phyloP scores from a whole-genome alignment of 805 yeast genomes.

The Priceomyces haplophilus region DNA sequence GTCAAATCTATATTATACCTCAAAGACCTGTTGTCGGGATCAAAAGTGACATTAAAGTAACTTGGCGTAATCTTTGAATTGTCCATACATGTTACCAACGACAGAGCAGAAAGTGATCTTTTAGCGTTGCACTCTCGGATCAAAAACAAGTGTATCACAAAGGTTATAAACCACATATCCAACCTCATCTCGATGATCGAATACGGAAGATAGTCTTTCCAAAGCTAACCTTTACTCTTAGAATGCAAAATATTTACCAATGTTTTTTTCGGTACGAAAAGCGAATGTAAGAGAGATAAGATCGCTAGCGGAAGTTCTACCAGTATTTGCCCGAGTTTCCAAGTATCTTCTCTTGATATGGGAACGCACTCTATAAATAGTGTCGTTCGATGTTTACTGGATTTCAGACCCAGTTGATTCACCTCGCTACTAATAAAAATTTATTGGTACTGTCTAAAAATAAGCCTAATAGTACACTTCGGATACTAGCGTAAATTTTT shows the following conservation, averaged over 20 bases:
- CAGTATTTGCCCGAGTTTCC: neutral
- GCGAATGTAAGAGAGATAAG: neutral
- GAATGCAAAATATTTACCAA: too few species aligned
- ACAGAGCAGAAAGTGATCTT: constrained; percentile 52
- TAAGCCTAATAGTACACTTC: neutral
- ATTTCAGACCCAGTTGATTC: neutral
- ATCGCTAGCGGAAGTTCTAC: neutral
- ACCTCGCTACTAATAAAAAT: neutral
- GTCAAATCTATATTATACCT: constrained; percentile 67
- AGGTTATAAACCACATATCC: neutral
- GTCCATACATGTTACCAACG: constrained; percentile 85
- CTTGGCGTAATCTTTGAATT: constrained; percentile 70
- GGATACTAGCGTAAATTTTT: neutral
- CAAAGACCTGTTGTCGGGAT: constrained; percentile 67
- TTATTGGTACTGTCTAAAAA: neutral
- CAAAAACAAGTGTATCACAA: neutral
- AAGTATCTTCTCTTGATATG: too few species aligned
- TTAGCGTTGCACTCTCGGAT: constrained; percentile 7
- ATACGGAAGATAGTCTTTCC: too few species aligned
- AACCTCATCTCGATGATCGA: neutral
- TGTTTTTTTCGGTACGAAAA: neutral
- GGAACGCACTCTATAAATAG: neutral
- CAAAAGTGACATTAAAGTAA: constrained; percentile 68
- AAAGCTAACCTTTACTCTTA: too few species aligned
- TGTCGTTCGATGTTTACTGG: neutral